Base-by-base conservation (phyloP, 2,329 filamentous ascomycete genomes). In the Claviceps sorghi region DNA sequence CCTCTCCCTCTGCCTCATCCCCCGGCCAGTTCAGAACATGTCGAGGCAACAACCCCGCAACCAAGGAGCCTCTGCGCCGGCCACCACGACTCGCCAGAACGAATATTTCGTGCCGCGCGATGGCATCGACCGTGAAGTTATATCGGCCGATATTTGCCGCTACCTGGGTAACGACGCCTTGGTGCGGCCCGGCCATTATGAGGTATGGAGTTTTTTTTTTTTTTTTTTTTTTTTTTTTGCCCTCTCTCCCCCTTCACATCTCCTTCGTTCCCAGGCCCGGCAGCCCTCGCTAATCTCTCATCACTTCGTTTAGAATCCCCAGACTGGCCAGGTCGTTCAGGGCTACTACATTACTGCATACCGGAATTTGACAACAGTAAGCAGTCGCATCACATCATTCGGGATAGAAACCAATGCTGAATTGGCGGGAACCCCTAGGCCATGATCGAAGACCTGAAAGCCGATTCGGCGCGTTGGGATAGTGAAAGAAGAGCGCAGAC, bases 81-180 rank as follows among this genome's bases (percentile, higher is more conserved):
- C 69, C 55, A 63, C 70, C 50, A 65, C 72, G 52, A 68, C 70
- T 53, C 76, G 78, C 55, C 79, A 84, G 66, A 87, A 87, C 68
- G 84, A 88, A 70, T 89, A 88, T 66, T 89, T 89, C 67, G 81
- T 89, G 52, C 83, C 84, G 46, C 80, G 83, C 62, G 83, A 88
- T 67, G 85, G 86, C 64, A 90, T 90, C 68, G 84, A 86, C 66
- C 82, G 85, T 61, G 85, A 90, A 68, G 86, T 90, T 62, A 88
- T 90, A 69, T 87, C 86, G 57, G 83, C 84, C 65, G 86, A 90
- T 66, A 88, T 90, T 59, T 89, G 86, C 72, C 84, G 85, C 64
- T 90, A 88, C 66, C 77, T 90, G 60, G 86, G 86, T 63, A 88
- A 88, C 67, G 86, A 90, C 73, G 86, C 86, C 59, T 77, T 87